Evolutionary conservation across 169 alveolate genomes (phyloP), one percentile per base, ranked within the genome.

Genomic region (Theileria annulata): DNA sequence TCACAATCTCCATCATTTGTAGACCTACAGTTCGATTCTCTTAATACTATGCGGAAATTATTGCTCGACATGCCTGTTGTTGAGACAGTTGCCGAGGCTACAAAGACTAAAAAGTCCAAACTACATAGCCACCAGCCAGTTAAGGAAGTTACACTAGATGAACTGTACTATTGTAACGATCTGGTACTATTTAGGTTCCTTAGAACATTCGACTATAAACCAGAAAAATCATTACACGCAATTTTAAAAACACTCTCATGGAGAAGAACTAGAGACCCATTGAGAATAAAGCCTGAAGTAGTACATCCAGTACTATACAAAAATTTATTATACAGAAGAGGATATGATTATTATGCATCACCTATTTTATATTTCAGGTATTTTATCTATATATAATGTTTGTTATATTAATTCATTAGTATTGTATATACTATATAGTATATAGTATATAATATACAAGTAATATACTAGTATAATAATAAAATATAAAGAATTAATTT

Each of bases 291-390:
- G 31, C 81, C 80, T 25, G 79, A 74, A 21, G 3, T 6, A 10
- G 62, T 82, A 25, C 77, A 73, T 1, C 49, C 71, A 3, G 37
- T 71, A 19, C 62, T 71, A 48, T 31, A 67, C 49, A 69, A 59
- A 13, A 81, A 85, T 15, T 75, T 82, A 85, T 51, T 82, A 12
- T 82, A 82, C 66, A 67, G 88, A 37, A 82, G 74, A 71, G 88
- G 88, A 3, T 82, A 59, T 47, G 88, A 82, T 48, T 71, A 75
- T 13, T 28, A 21, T 30, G 88, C 79, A 0, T 47, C 73, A 19
- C 86, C 88, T 0, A 12, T 82, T n/a, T 31, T 82, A 35, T 82
- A 82, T 37, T 82, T 33, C 77, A 71, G 79, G 79, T 71, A 56
- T 70, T 25, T 70, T 9, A 23, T 64, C 3, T 21, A 21, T 64